Base-by-base conservation (phyloP, 345 rosid genomes). In the Rhizophora apiculata region DNA sequence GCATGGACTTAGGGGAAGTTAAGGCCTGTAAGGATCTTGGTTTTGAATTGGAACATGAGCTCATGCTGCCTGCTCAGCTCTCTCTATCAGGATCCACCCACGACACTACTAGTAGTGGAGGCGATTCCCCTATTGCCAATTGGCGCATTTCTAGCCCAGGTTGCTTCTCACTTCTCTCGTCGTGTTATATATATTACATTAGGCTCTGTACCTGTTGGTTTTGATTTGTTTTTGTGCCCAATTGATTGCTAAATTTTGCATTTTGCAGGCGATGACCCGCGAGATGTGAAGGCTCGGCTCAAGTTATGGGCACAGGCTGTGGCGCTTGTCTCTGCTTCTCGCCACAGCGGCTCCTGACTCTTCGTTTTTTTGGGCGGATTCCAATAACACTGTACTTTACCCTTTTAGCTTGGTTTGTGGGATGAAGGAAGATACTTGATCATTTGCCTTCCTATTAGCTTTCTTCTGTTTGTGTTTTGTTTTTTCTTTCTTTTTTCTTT, bases 281-380 rank as follows among this genome's bases (percentile, higher is more conserved):
- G 87, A 68, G 96, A 92, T 30, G 99, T 92, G 36, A 95, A 95
- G 86, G 97, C 96, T 3, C 77, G 97, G 79, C 86, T 92, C 9
- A 95, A 88, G 82, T 89, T 87, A 53, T 95, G 99, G 99, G 97
- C 99, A 65, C 99, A 91, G 61, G 91, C 96, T 6, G 99, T 95
- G 79, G 96, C 96, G 18, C 75, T 90, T 13, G 88, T 85, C 6
- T 88, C 96, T 7, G 51, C 94, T 21, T 77, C 94, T 60, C 81
- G 78, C 56, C 69, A 75, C 21, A 64, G 78, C 67, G 46, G 65
- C 55, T 4, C 46, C 56, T 78, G 67, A 78, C 10, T 63, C 37
- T 11, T 9, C 37, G 22, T n/a, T 43, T 3, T 57, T 11, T 9
- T 11, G 32, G 48, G 56, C 60, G 39, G 75, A 69, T 53, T 75